Evolutionary conservation across 805 yeast species (phyloP).

Genomic region (Tetrapisispora nanseiensis): DNA sequence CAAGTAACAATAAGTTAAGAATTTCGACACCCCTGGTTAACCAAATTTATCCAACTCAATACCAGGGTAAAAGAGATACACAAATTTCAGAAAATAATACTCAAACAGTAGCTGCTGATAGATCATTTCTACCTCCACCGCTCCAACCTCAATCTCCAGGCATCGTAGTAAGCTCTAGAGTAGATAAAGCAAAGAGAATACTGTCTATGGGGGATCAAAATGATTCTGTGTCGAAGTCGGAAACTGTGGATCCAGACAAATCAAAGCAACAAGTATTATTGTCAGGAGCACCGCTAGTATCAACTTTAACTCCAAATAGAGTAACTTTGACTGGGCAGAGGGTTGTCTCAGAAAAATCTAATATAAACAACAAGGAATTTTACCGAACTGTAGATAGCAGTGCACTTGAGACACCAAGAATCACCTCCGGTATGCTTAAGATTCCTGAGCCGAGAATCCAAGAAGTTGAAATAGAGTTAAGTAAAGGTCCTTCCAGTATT

Average conservation of each 20-base stretch:
- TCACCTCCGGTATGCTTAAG: slow-evolving; percentile 36
- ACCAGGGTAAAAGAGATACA: slow-evolving; percentile 9
- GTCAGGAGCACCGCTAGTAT: slow-evolving; percentile 26
- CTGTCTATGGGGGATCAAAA: slow-evolving; percentile 19
- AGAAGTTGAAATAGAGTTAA: slow-evolving; percentile 31
- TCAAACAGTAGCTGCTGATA: slow-evolving; percentile 25
- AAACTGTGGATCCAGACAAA: slow-evolving; percentile 31
- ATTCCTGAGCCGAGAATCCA: slow-evolving; percentile 36
- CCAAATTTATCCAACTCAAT: slow-evolving; percentile 31
- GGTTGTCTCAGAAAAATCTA: slow-evolving; percentile 20
- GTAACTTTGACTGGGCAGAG: slow-evolving; percentile 18
- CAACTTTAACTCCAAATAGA: slow-evolving; percentile 24
- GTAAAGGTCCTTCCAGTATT: slow-evolving; percentile 33
- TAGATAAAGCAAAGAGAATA: slow-evolving; percentile 24
- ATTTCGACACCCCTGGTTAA: slow-evolving; percentile 33
- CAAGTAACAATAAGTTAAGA: slow-evolving; percentile 17
- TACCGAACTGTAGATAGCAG: not conserved
- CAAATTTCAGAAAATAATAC: slow-evolving; percentile 14
- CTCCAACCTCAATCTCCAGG: slow-evolving; percentile 31
- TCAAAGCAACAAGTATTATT: slow-evolving; percentile 27
- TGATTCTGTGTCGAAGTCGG: slow-evolving; percentile 32
- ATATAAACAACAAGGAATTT: not conserved
- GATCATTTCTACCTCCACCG: slow-evolving; percentile 31
- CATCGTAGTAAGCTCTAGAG: slow-evolving; percentile 29
- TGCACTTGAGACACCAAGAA: slow-evolving; percentile 23